Conservation (phyloP, 768 basidiomycete species). For the Grammothele lineata region DNA sequence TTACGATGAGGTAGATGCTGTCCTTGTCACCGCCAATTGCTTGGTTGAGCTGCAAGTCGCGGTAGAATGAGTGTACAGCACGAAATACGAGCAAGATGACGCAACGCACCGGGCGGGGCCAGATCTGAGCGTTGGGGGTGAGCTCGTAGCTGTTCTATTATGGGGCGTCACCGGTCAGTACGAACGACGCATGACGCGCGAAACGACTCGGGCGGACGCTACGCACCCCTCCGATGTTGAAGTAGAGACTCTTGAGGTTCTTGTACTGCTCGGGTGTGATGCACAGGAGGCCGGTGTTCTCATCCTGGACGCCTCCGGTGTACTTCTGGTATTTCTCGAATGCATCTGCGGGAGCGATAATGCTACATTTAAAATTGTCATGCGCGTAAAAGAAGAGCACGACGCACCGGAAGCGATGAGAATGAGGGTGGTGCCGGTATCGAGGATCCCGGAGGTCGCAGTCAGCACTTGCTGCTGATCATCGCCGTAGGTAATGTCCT, state of each 20-base stretch:
- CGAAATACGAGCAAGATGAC: background rate
- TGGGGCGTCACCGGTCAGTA: constrained; percentile 8
- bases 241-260: constrained; percentile 19
- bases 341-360: constrained; percentile 17
- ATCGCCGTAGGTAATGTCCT: constrained; percentile 23
- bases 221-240: constrained; percentile 13
- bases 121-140: constrained; percentile 41
- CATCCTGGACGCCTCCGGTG: constrained; percentile 27
- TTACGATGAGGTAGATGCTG: constrained; percentile 29
- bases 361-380: background rate
- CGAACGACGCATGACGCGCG: no score
- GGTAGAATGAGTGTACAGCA: background rate
- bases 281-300: constrained; percentile 16
- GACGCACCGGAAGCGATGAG: constrained; percentile 26
- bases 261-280: constrained; percentile 25
- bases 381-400: background rate
- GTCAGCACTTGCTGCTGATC: constrained; percentile 10
- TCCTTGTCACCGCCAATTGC: constrained; percentile 23
- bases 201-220: background rate
- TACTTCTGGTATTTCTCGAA: constrained; percentile 22
- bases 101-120: constrained; percentile 30
- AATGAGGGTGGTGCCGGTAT: constrained; percentile 35
- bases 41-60: constrained; percentile 28
- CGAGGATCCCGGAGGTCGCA: constrained; percentile 29
- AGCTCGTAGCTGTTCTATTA: constrained; percentile 28